Conservation (phyloP, 495 filamentous ascomycete genomes). For the Cercophora newfieldiana region DNA sequence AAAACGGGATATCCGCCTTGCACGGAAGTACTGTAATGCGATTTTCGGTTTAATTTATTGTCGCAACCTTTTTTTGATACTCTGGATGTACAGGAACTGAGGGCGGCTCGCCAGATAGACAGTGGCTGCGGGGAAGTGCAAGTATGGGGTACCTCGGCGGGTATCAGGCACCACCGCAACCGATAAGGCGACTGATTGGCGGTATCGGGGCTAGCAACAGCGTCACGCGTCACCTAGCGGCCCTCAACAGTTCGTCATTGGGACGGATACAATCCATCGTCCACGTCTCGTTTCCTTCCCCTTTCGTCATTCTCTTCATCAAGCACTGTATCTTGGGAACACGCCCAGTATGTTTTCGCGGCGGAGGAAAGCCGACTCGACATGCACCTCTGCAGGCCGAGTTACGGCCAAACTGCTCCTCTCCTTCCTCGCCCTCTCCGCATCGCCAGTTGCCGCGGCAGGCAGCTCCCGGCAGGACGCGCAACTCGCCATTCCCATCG, state of each 20-base stretch:
- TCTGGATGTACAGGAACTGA: no score
- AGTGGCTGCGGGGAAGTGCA: no score
- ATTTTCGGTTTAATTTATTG: no score
- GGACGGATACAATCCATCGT: no score
- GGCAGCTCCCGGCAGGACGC: conserved; percentile 20
- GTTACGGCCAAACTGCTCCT: conserved; percentile 61
- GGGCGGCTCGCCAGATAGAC: no score
- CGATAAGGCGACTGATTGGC: no score
- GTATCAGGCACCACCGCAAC: no score
- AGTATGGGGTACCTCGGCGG: no score
- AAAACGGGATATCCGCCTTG: no score
- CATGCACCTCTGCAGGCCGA: conserved; percentile 53
- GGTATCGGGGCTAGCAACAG: not conserved
- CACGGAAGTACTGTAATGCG: no score
- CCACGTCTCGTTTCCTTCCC: not conserved
- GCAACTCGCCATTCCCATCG: conserved; percentile 35
- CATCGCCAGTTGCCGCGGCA: conserved; percentile 33
- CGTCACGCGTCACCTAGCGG: not conserved
- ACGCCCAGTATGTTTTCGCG: conserved; percentile 40
- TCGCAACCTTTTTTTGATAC: no score
- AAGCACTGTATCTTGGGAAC: not conserved
- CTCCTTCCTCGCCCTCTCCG: conserved; percentile 61
- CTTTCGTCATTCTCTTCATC: not conserved
- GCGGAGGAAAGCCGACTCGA: conserved; percentile 37
- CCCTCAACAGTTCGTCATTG: not conserved